Evolutionary conservation across 164 flowering plant genomes (phyloP), one percentile per base, ranked within the genome.

Genomic region (Tetrastigma voinierianum): DNA sequence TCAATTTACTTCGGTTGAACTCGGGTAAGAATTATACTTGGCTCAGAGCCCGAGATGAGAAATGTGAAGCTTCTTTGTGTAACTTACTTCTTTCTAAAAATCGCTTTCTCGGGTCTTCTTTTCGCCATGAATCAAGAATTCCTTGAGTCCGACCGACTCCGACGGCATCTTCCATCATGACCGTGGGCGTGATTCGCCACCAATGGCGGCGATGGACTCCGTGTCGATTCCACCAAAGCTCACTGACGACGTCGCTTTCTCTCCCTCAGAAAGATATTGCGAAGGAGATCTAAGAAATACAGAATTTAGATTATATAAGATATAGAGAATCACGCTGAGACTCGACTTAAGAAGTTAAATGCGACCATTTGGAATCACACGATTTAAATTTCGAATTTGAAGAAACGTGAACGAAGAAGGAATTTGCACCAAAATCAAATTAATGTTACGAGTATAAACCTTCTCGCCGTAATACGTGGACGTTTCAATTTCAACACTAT

Each of bases 71-170:
- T n/a, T n/a, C 15, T 21, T 12, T 4, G n/a, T 21, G 32, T n/a
- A n/a, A n/a, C n/a, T n/a, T 5, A 20, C 54, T 73, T 72, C 79
- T n/a, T n/a, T n/a, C n/a, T n/a, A n/a, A n/a, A 1, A 43, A 82
- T 16, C 72, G 77, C 20, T 78, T 80, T 14, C n/a, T n/a, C n/a
- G n/a, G 76, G 23, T 81, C 54, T 1, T 73, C 68, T 19, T 77
- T 80, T 88, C 4, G 82, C 84, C 2, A n/a, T n/a, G n/a, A n/a
- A n/a, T 53, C 73, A 1, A 83, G 62, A 75, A 88, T 86, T 23
- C 80, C 85, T 20, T 86, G 18, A 88, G 65, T 59, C 93, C 5
- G 70, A 53, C 17, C 78, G n/a, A n/a, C n/a, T n/a, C n/a, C n/a
- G n/a, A n/a, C n/a, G n/a, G n/a, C n/a, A n/a, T n/a, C n/a, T n/a